Evolutionary conservation across 2,329 filamentous ascomycete species (phyloP).

Genomic region (Rugonectria rugulosa): DNA sequence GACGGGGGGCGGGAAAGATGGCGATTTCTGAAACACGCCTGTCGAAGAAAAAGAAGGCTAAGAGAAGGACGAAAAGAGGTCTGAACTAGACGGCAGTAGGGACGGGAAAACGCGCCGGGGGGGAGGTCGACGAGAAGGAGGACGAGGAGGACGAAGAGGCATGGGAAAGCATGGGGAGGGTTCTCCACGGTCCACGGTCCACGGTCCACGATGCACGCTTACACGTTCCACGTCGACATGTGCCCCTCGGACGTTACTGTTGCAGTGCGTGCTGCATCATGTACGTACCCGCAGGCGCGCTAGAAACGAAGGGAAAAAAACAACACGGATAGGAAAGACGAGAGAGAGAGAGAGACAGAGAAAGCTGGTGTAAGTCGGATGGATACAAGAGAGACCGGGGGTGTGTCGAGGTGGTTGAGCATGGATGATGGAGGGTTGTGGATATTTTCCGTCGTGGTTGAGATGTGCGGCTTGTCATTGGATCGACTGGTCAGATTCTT

Average conservation of each 20-base stretch:
- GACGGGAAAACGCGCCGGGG: slow-evolving; percentile 2
- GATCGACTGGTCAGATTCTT: neutral
- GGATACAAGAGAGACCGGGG: too few relatives aligned
- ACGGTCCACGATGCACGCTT: slow-evolving; percentile 8
- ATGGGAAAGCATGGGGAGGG: too few relatives aligned
- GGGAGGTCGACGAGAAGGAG: too few relatives aligned
- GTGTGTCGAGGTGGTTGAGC: slow-evolving; percentile 5
- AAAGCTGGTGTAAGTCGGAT: slow-evolving; percentile 28
- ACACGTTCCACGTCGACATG: slow-evolving; percentile 25
- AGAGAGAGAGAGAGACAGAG: too few relatives aligned
- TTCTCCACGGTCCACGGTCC: slow-evolving; percentile 9
- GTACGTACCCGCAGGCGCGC: slow-evolving; percentile 20
- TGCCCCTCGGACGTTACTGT: slow-evolving; percentile 13
- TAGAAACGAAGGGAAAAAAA: neutral
- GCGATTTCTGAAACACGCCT: slow-evolving; percentile 32
- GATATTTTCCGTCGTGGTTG: neutral
- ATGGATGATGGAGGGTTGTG: neutral
- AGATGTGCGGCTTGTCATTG: neutral
- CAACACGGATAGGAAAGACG: neutral
- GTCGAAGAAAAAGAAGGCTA: neutral
- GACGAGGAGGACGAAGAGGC: too few relatives aligned
- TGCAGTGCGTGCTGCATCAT: neutral
- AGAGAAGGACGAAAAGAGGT: too few relatives aligned
- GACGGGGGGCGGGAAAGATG: slow-evolving; percentile 14
- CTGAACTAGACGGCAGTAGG: too few relatives aligned